Evolutionary conservation across 1,139 yeast species (phyloP).

Genomic region (Geotrichum australiense): DNA sequence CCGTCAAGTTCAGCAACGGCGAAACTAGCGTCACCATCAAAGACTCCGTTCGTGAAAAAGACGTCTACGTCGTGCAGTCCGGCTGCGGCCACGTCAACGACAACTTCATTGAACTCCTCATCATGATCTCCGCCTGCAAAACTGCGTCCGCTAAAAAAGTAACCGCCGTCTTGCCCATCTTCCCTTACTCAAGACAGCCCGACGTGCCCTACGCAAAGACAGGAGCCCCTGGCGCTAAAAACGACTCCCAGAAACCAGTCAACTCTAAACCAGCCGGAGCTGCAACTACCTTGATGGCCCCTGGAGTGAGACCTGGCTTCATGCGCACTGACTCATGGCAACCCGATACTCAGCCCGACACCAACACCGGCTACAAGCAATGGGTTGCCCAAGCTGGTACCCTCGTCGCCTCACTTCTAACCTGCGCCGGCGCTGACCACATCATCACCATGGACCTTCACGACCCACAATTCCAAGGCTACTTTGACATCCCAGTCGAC

Average conservation of each 20-base stretch:
- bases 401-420: constrained; percentile 76
- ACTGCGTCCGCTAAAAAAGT: constrained; percentile 91
- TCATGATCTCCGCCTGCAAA: constrained; percentile 90
- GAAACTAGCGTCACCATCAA: constrained; percentile 81
- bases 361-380: constrained; percentile 68
- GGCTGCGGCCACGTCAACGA: constrained; percentile 86
- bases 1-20: constrained; percentile 67
- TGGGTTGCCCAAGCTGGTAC: constrained; percentile 98
- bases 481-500: constrained; percentile 88
- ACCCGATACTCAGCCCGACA: constrained; percentile 22
- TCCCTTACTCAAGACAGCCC: constrained; percentile 95
- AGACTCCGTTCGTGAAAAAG: constrained; percentile 88
- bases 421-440: constrained; percentile 94
- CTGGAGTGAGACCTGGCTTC: constrained; percentile 11
- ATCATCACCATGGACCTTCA: constrained; percentile 97
- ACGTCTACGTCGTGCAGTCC: constrained; percentile 75
- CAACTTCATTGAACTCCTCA: constrained; percentile 76
- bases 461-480: constrained; percentile 93
- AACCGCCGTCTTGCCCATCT: constrained; percentile 89
- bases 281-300: constrained; percentile 1
- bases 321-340: constrained; percentile 19
- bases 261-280: constrained; percentile 49
- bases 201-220: constrained; percentile 78
- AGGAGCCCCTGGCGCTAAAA: constrained; percentile 52
- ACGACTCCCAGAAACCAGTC: constrained; percentile 39